Evolutionary conservation across 306 rosid genomes (phyloP), one percentile per base, ranked within the genome.

Genomic region (Fragaria iinumae): DNA sequence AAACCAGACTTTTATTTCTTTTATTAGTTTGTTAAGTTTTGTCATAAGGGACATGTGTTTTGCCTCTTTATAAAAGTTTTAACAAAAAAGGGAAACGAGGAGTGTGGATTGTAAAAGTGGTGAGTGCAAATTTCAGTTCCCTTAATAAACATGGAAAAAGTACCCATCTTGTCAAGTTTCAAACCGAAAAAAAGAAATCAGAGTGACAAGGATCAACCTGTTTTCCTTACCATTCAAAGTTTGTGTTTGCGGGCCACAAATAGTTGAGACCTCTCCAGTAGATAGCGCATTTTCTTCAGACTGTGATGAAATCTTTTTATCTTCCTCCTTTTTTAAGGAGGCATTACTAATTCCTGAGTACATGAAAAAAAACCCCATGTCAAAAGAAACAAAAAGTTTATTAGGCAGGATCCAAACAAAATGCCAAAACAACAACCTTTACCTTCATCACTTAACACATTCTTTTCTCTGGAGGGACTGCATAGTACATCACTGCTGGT

Each of bases 401-500:
- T 34, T 14, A 76, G 63, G 60, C 3, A 29, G 36, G 64, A 57
- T 44, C 48, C 4, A 32, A 65, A 27, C n/a, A 71, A 71, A 68
- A 74, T 73, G 47, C 79, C 80, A 72, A 64, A 38, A 50, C 67
- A 27, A 57, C 66, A 75, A 83, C 90, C 90, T 59, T 82, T 69
- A 64, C 76, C 57, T 81, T 81, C 82, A 72, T 81, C 84, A 79
- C 39, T 80, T 64, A 72, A 80, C 64, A 80, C 84, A 77, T 80
- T 84, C 72, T 74, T 80, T 77, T 83, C 84, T 73, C 81, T 79
- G 67, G 43, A 64, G 4, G 84, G 79, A 66, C 76, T 71, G 72
- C 76, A 60, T 23, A 78, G 59, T 36, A 81, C 89, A 70, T 79
- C 95, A 83, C 95, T 90, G 80, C 84, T 79, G 59, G 80, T 80